phyloP scores from a whole-genome alignment of 495 filamentous ascomycete species.

The Penicillium macrosclerotiorum region DNA sequence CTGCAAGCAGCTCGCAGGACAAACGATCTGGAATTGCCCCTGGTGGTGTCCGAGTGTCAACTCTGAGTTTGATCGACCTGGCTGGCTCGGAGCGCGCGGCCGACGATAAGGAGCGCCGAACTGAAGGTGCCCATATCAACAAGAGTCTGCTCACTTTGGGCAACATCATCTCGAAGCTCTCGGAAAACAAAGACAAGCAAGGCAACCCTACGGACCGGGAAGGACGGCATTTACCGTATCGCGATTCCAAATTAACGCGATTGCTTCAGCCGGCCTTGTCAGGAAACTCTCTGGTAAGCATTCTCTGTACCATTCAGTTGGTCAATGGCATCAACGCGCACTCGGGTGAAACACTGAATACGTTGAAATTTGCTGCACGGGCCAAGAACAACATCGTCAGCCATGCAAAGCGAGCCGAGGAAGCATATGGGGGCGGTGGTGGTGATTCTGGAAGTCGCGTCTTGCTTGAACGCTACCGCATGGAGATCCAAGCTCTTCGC shows the following conservation, averaged over 20 bases:
- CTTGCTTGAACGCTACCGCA: slow-evolving; percentile 86
- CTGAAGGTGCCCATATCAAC: slow-evolving; percentile 97
- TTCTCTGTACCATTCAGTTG: slow-evolving; percentile 91
- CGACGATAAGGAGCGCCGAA: slow-evolving; percentile 89
- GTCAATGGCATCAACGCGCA: slow-evolving; percentile 65
- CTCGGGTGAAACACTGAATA: slow-evolving; percentile 88
- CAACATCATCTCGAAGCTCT: slow-evolving; percentile 87
- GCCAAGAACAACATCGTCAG: slow-evolving; percentile 98
- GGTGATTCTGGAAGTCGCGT: slow-evolving; percentile 82
- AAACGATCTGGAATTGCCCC: slow-evolving; percentile 77
- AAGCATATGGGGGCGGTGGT: slow-evolving; percentile 67
- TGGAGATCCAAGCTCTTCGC: slow-evolving; percentile 86
- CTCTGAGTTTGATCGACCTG: slow-evolving; percentile 91
- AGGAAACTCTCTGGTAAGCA: slow-evolving; percentile 91
- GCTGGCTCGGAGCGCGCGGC: slow-evolving; percentile 95
- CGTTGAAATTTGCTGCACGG: slow-evolving; percentile 91
- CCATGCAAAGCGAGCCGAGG: slow-evolving; percentile 93
- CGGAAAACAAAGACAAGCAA: slow-evolving; percentile 80
- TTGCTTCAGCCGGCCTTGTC: slow-evolving; percentile 90
- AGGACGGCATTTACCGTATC: slow-evolving; percentile 87
- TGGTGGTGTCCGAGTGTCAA: slow-evolving; percentile 93
- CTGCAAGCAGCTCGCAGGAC: slow-evolving; percentile 54
- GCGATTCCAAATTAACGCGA: slow-evolving; percentile 95
- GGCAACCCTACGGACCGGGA: slow-evolving; percentile 73
- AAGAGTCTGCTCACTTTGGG: slow-evolving; percentile 93